Conservation (phyloP, 495 filamentous ascomycete genomes). For the Aspergillus ostianus region DNA sequence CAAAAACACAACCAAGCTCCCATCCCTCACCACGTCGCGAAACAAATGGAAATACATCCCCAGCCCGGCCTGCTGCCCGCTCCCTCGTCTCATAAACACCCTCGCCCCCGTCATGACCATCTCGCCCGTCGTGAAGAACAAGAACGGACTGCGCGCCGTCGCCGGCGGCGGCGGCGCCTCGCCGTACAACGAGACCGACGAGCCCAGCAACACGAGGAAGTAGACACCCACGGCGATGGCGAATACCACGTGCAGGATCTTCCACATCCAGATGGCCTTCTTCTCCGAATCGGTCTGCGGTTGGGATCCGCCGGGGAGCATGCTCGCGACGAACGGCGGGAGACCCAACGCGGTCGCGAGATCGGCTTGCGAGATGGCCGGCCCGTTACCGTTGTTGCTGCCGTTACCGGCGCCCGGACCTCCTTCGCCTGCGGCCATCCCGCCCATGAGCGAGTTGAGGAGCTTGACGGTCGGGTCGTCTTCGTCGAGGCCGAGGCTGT, state of each 20-base stretch:
- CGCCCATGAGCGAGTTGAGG: slow-evolving; percentile 58
- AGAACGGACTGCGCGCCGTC: slow-evolving; percentile 65
- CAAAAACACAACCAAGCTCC: slow-evolving; percentile 74
- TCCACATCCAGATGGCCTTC: slow-evolving; percentile 61
- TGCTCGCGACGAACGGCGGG: slow-evolving; percentile 46
- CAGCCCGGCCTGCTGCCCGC: slow-evolving; percentile 38
- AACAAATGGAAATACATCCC: slow-evolving; percentile 59
- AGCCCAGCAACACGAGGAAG: slow-evolving; percentile 45
- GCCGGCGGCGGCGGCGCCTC: slow-evolving; percentile 59
- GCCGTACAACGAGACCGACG: slow-evolving; percentile 40
- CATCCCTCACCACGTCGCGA: slow-evolving; percentile 63
- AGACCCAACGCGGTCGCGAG: slow-evolving; percentile 35
- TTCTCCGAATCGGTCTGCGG: slow-evolving; percentile 37
- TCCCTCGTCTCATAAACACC: slow-evolving; percentile 55
- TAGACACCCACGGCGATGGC: slow-evolving; percentile 70
- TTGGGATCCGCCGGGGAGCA: slow-evolving; percentile 29
- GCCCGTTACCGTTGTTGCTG: slow-evolving; percentile 27
- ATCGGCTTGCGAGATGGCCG: slow-evolving; percentile 34
- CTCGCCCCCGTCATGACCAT: slow-evolving; percentile 65
- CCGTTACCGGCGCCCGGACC: slow-evolving; percentile 17
- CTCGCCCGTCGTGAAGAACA: slow-evolving; percentile 80
- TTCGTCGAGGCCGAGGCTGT: slow-evolving; percentile 22
- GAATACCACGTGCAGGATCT: slow-evolving; percentile 71
- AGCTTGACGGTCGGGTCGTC: slow-evolving; percentile 63
- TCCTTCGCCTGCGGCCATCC: slow-evolving; percentile 23